These are phyloP conservation scores for Chondrus crispus DNA, from an alignment of 23 red algal genomes.

Conservation along the genomic window DNA sequence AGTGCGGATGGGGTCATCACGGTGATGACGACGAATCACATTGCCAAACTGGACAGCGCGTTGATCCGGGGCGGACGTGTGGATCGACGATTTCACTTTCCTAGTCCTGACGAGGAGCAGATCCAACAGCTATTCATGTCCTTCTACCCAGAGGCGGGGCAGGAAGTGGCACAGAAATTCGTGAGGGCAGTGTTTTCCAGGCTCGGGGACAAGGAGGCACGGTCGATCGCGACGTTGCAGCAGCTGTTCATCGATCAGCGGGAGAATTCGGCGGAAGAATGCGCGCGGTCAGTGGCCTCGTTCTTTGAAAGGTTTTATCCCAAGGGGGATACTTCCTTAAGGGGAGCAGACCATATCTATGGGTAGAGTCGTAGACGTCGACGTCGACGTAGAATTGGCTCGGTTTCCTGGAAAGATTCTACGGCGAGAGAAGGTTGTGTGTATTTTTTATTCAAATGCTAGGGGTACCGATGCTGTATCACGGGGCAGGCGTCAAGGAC, in stretches of 20 bases:
- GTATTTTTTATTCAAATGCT: too few species aligned
- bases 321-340: background rate
- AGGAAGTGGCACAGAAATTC: background rate
- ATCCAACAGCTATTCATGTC: constrained; percentile 27
- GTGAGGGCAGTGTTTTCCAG: background rate
- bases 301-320: constrained; percentile 33
- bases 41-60: constrained; percentile 49
- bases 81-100: constrained; percentile 27
- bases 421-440: too few species aligned
- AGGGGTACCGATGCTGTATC: too few species aligned
- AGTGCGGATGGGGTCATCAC: constrained; percentile 4
- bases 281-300: background rate
- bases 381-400: too few species aligned
- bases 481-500: too few species aligned
- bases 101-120: background rate
- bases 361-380: too few species aligned
- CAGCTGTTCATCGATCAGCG: constrained; percentile 47
- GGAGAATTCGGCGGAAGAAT: background rate
- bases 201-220: background rate
- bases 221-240: constrained; percentile 30
- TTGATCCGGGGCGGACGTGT: constrained; percentile 61
- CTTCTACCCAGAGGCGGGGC: constrained; percentile 29
- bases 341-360: too few species aligned
- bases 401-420: too few species aligned
- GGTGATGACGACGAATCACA: constrained; percentile 65